Percentiles rank a stretch among this genome's conserved stretches.
phyloP scores from a whole-genome alignment of 1,139 yeast genomes.

The Suzukiozyma palmioleophila region DNA sequence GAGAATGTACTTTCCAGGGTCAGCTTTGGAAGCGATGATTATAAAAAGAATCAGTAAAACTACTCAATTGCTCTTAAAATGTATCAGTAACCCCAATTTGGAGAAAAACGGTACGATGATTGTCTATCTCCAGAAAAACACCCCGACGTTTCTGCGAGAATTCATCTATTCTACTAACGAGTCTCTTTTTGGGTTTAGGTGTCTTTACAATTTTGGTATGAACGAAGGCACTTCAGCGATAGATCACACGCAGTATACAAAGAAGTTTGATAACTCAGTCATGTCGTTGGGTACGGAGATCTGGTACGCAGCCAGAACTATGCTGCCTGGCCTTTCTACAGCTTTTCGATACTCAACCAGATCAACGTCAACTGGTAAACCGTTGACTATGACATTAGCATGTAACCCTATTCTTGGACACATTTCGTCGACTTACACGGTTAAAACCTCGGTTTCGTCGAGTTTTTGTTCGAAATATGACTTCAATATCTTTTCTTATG shows the following conservation, averaged over 20 bases:
- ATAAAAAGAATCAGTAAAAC: slow-evolving; percentile 58
- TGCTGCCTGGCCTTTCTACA: slow-evolving; percentile 82
- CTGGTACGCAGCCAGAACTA: slow-evolving; percentile 82
- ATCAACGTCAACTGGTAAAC: slow-evolving; percentile 83
- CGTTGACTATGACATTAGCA: slow-evolving; percentile 82
- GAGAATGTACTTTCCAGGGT: slow-evolving; percentile 82
- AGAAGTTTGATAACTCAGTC: slow-evolving; percentile 41
- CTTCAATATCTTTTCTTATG: slow-evolving; percentile 86
- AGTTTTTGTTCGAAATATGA: slow-evolving; percentile 85
- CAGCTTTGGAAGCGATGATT: slow-evolving; percentile 84
- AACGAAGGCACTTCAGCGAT: slow-evolving; percentile 2
- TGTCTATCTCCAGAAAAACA: slow-evolving; percentile 65
- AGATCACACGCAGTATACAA: slow-evolving; percentile 10
- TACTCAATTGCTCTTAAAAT: slow-evolving; percentile 67
- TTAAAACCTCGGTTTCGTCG: slow-evolving; percentile 70
- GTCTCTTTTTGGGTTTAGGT: slow-evolving; percentile 77
- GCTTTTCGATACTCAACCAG: slow-evolving; percentile 83
- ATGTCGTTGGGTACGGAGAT: slow-evolving; percentile 80
- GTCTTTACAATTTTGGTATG: slow-evolving; percentile 63
- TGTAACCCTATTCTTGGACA: slow-evolving; percentile 91
- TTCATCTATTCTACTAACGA: slow-evolving; percentile 85
- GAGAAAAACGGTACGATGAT: slow-evolving; percentile 59
- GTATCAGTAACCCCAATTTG: slow-evolving; percentile 67
- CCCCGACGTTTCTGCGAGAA: slow-evolving; percentile 67
- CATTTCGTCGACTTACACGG: slow-evolving; percentile 82